Evolutionary conservation across 2,329 filamentous ascomycete genomes (phyloP).

Genomic region (Monosporascus sp.): DNA sequence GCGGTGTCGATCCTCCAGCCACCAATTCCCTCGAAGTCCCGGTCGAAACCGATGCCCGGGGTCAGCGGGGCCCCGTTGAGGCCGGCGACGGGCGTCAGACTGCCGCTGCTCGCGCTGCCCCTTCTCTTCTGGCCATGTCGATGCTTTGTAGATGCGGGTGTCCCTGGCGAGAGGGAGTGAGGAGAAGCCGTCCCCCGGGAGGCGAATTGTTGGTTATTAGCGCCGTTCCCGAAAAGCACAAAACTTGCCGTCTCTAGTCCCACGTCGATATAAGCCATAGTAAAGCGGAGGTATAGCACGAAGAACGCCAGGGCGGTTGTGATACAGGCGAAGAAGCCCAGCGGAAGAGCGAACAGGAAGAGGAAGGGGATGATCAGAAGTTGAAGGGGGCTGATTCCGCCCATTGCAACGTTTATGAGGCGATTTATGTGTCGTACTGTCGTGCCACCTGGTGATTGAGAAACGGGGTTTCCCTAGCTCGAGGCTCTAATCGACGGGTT

Average conservation of each 20-base stretch:
- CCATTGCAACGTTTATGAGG: conserved; percentile 33
- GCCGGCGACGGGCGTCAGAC: conserved; percentile 15
- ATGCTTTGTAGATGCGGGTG: conserved; percentile 1
- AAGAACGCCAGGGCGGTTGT: conserved; percentile 58
- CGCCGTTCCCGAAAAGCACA: conserved; percentile 40
- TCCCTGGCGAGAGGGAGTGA: conserved; percentile 12
- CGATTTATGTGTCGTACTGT: background rate
- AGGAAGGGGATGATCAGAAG: conserved; percentile 56
- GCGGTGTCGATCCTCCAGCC: conserved; percentile 44
- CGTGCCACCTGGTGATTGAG: conserved; percentile 2
- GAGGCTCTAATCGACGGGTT: background rate
- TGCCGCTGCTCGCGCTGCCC: conserved; percentile 17
- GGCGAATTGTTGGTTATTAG: conserved; percentile 22
- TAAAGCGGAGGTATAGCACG: conserved; percentile 54
- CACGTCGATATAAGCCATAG: conserved; percentile 59
- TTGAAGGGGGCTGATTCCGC: conserved; percentile 48
- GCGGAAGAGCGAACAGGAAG: conserved; percentile 55
- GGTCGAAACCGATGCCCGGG: conserved; percentile 43
- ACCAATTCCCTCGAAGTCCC: conserved; percentile 56
- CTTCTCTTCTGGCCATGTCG: conserved; percentile 15
- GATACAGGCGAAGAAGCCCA: conserved; percentile 56
- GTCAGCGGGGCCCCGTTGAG: conserved; percentile 32
- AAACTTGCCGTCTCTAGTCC: conserved; percentile 51
- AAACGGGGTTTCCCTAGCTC: background rate
- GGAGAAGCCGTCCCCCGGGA: conserved; percentile 16